Percentiles rank a stretch among this genome's conserved stretches.
Evolutionary conservation across 139 green algal genomes (phyloP).

Genomic region (Chlamydomonas asymmetrica): DNA sequence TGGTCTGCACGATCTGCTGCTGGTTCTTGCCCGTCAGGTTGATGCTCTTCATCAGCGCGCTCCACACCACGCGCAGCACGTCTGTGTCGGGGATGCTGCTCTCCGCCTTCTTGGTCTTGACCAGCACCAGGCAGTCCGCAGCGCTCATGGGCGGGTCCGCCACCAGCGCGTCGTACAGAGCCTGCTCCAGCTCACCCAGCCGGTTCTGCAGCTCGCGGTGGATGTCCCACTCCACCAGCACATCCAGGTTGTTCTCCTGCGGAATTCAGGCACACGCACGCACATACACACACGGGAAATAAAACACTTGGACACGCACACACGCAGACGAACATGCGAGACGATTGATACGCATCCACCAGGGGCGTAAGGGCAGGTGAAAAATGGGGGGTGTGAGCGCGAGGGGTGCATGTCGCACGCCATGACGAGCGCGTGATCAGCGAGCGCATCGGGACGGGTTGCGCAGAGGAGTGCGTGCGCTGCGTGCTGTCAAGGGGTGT

Average conservation of each 20-base stretch:
- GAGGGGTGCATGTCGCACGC: too few species aligned
- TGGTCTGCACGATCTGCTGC: constrained; percentile 80
- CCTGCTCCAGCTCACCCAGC: constrained; percentile 70
- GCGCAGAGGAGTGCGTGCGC: too few species aligned
- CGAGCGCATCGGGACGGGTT: too few species aligned
- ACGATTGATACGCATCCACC: too few species aligned
- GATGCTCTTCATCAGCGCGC: constrained; percentile 74
- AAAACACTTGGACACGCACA: too few species aligned
- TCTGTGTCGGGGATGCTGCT: constrained; percentile 50
- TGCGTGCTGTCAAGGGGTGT: too few species aligned
- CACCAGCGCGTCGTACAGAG: constrained; percentile 68
- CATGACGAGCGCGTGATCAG: too few species aligned
- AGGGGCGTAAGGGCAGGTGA: too few species aligned
- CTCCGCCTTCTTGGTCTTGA: constrained; percentile 78
- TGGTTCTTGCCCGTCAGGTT: constrained; percentile 89
- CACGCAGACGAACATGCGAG: too few species aligned
- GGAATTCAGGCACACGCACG: constrained; percentile 1
- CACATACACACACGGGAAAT: too few species aligned
- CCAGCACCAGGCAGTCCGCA: constrained; percentile 56
- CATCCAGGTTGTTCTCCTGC: constrained; percentile 56
- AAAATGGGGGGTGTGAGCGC: too few species aligned
- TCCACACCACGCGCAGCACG: constrained; percentile 77
- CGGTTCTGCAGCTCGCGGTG: constrained; percentile 79
- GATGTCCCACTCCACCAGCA: constrained; percentile 86
- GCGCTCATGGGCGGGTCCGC: constrained; percentile 52